Conservation (phyloP, 2,329 filamentous ascomycete species). For the Sordariomycetes sp. region DNA sequence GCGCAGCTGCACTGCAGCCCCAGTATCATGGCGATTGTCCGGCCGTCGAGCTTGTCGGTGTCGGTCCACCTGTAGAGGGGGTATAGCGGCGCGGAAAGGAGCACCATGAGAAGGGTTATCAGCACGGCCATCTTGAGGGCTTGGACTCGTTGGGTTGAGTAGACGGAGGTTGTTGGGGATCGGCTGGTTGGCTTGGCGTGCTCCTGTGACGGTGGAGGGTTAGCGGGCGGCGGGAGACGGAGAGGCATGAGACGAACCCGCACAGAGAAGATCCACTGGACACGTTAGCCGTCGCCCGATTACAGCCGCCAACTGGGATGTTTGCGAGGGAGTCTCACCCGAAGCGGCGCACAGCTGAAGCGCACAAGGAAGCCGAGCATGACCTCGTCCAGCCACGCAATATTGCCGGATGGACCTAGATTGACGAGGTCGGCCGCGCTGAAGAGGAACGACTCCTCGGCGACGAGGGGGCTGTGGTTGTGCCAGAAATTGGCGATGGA, state of each 20-base stretch:
- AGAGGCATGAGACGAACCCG: neutral
- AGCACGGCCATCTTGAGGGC: neutral
- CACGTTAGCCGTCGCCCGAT: neutral
- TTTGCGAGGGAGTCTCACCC: neutral
- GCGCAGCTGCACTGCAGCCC: constrained; percentile 4
- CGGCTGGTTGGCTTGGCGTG: neutral
- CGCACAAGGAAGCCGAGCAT: neutral
- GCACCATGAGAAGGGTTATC: neutral
- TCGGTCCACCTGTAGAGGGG: constrained; percentile 5
- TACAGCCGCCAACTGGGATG: neutral
- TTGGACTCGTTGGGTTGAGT: neutral
- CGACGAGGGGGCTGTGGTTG: neutral
- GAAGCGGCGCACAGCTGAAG: neutral
- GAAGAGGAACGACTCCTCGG: neutral
- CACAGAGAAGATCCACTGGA: neutral
- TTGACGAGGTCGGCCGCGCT: neutral
- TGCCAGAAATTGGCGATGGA: neutral
- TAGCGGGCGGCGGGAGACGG: neutral
- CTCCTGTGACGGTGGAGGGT: neutral
- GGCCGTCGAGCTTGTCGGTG: neutral
- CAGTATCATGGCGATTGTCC: constrained; percentile 4
- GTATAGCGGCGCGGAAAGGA: constrained; percentile 5
- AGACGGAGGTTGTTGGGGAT: neutral
- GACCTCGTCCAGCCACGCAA: neutral
- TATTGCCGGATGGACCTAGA: neutral